phyloP scores from a whole-genome alignment of 2,329 filamentous ascomycete species.

The Sporothrix luriei region DNA sequence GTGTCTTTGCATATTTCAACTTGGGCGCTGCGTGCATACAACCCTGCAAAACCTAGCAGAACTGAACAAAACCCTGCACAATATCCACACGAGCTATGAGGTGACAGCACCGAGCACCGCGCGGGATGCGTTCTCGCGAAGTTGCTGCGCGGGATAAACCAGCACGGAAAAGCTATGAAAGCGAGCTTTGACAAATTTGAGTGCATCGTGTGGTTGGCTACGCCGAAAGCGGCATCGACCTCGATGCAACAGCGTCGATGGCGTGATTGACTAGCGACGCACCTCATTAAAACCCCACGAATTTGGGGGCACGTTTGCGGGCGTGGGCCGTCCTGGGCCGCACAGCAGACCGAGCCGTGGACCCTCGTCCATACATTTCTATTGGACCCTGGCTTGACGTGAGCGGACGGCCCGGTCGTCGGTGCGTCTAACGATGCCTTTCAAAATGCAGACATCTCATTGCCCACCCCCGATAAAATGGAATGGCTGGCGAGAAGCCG shows the following conservation, averaged over 20 bases:
- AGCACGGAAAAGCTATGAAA: background rate
- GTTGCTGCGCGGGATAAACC: no score
- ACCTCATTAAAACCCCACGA: constrained; percentile 27
- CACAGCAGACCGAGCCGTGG: background rate
- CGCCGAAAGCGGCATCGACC: constrained; percentile 3
- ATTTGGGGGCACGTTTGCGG: background rate
- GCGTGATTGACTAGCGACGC: constrained; percentile 31
- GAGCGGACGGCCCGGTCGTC: constrained; percentile 13
- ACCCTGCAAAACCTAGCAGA: background rate
- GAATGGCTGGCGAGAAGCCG: constrained; percentile 9
- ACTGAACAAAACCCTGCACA: background rate
- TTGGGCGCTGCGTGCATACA: background rate
- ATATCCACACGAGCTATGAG: constrained; percentile 17
- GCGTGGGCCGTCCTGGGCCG: constrained; percentile 10
- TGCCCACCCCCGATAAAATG: constrained; percentile 15
- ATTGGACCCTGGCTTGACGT: constrained; percentile 13
- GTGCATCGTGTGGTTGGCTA: constrained; percentile 1
- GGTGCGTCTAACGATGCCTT: constrained; percentile 1
- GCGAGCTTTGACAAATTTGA: background rate
- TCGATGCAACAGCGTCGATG: constrained; percentile 23
- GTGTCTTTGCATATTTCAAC: constrained; percentile 1
- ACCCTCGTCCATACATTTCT: background rate
- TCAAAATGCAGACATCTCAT: background rate
- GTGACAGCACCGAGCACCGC: constrained; percentile 6
- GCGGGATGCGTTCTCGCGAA: background rate